Evolutionary conservation across 2,329 filamentous ascomycete species (phyloP).

Genomic region (Rhynchosporium graminicola): DNA sequence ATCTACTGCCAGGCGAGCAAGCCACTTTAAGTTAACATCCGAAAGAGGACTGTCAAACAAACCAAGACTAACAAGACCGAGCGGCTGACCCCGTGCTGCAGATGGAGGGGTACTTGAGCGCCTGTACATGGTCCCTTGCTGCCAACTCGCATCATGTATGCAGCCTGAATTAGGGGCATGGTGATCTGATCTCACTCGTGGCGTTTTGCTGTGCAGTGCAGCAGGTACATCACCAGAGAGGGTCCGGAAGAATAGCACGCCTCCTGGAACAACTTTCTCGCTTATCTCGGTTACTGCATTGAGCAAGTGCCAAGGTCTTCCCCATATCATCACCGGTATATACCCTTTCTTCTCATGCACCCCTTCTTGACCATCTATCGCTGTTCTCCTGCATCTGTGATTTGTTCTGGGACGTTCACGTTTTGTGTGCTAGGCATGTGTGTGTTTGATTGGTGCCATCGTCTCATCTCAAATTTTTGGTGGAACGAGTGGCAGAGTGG

Average conservation of each 20-base stretch:
- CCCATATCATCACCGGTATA: conserved; percentile 10
- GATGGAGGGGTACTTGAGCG: too few species aligned
- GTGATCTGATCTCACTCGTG: not conserved
- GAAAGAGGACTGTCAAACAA: not conserved
- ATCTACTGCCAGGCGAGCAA: not conserved
- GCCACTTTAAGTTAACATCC: not conserved
- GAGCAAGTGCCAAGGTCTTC: not conserved
- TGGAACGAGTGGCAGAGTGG: not conserved
- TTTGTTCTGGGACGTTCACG: not conserved
- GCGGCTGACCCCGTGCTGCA: too few species aligned
- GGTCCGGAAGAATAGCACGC: not conserved
- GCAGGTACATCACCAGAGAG: not conserved
- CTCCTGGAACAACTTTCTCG: conserved; percentile 14
- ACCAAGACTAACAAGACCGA: too few species aligned
- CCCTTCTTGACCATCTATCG: not conserved
- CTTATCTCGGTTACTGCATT: conserved; percentile 15
- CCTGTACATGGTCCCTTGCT: too few species aligned
- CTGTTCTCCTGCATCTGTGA: not conserved
- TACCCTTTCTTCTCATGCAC: conserved; percentile 5
- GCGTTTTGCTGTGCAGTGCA: not conserved
- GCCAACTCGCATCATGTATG: not conserved
- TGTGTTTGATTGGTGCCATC: conserved; percentile 1
- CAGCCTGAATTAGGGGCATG: not conserved
- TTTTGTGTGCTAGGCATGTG: not conserved
- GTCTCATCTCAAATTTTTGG: not conserved